These are phyloP conservation scores for Hypoxylon rickii DNA, from an alignment of 495 filamentous ascomycete genomes.

Conservation along the genomic window DNA sequence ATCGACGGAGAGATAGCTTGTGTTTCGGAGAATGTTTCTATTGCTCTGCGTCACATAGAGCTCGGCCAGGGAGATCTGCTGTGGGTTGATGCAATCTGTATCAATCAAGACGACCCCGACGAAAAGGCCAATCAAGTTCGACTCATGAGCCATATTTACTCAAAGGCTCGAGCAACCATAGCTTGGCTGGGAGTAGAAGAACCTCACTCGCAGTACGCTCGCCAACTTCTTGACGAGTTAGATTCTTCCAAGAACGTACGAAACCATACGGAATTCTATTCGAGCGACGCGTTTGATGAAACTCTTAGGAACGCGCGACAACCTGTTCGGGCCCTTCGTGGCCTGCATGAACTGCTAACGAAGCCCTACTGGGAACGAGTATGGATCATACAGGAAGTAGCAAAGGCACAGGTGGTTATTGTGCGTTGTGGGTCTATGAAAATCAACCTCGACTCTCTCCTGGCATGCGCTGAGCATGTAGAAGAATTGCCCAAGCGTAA, in stretches of 20 bases:
- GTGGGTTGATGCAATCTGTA: no score
- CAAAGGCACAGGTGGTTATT: not conserved
- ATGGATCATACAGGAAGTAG: slow-evolving; percentile 22
- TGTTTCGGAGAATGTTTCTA: slow-evolving; percentile 1
- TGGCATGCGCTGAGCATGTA: slow-evolving; percentile 1
- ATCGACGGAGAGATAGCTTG: not conserved
- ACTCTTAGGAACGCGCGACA: not conserved
- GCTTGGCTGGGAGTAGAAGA: slow-evolving; percentile 40
- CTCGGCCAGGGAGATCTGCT: slow-evolving; percentile 1
- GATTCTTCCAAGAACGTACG: not conserved
- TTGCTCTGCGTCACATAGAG: not conserved
- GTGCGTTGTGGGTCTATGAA: slow-evolving; percentile 10
- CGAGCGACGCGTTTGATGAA: not conserved
- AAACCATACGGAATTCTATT: not conserved
- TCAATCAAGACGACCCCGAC: slow-evolving; percentile 38
- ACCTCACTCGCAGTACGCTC: not conserved
- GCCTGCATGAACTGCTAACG: slow-evolving; percentile 1
- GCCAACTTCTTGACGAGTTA: not conserved
- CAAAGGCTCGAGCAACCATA: slow-evolving; percentile 25
- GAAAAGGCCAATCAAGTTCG: slow-evolving; percentile 39
- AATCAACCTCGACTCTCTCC: not conserved
- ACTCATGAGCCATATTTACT: slow-evolving; percentile 39
- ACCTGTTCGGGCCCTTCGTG: slow-evolving; percentile 2
- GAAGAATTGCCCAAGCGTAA: slow-evolving; percentile 4
- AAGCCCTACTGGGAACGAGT: slow-evolving; percentile 20